Evolutionary conservation across 163 green algal species (phyloP).

Genomic region (Scenedesmus sp.): DNA sequence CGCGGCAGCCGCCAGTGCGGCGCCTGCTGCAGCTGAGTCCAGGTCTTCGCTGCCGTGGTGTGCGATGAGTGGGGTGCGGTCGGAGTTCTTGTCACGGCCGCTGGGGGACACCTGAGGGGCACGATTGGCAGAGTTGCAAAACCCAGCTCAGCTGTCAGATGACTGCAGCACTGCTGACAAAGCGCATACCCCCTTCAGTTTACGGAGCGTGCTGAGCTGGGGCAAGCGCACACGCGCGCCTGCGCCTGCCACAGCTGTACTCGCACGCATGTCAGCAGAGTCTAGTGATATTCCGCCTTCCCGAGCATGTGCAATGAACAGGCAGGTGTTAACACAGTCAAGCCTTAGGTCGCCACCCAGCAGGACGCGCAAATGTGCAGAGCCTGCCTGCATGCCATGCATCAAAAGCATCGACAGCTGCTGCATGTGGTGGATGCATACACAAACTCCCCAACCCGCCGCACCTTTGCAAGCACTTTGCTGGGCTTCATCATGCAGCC

Average conservation of each 20-base stretch:
- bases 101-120: constrained; percentile 13
- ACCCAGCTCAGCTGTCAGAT: no score
- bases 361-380: no score
- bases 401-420: neutral
- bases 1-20: neutral
- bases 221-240: no score
- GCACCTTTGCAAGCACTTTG: constrained; percentile 43
- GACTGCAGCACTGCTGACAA: no score
- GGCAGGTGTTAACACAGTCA: no score
- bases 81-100: neutral
- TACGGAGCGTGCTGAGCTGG: no score
- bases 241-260: no score
- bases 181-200: no score
- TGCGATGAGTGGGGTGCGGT: constrained; percentile 20
- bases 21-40: neutral
- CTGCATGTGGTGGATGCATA: neutral
- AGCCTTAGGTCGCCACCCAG: no score
- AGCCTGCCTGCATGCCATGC: neutral
- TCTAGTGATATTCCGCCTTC: no score
- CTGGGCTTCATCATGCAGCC: constrained; percentile 40
- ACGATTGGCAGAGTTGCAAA: neutral
- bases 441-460: neutral
- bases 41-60: constrained; percentile 47
- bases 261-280: no score
- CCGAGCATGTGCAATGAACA: neutral